Conservation (phyloP, 768 basidiomycete genomes). For the Leccinellum luteum region DNA sequence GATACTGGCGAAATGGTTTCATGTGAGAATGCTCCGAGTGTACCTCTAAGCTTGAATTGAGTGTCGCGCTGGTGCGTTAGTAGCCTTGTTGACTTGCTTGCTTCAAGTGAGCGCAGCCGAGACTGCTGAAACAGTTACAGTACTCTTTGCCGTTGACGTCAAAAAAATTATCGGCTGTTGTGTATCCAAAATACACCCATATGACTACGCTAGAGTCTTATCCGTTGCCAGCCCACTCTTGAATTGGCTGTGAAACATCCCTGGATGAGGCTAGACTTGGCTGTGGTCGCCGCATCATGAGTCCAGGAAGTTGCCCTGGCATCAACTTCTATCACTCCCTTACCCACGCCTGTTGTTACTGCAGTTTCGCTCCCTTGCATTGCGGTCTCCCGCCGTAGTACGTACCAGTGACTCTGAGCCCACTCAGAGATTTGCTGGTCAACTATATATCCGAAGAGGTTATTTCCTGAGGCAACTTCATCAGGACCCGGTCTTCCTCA, state of each 20-base stretch:
- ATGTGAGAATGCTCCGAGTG: no score
- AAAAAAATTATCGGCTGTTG: neutral
- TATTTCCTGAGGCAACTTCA: neutral
- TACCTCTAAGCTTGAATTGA: no score
- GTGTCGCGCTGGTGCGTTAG: no score
- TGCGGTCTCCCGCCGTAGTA: neutral
- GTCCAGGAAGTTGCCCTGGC: neutral
- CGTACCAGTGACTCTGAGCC: neutral
- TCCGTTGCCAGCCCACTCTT: neutral
- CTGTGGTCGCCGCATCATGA: neutral
- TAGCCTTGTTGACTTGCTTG: no score
- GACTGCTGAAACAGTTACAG: no score
- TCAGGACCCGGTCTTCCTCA: neutral
- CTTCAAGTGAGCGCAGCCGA: no score
- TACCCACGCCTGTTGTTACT: conserved; percentile 3
- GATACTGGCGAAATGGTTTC: no score
- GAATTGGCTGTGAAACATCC: neutral
- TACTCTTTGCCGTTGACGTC: neutral
- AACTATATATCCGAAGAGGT: neutral
- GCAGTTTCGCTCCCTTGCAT: neutral
- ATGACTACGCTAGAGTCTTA: no score
- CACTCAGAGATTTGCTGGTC: conserved; percentile 4
- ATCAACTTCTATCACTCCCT: neutral
- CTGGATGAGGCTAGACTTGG: neutral
- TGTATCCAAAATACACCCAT: no score